Evolutionary conservation across 2,329 filamentous ascomycete genomes (phyloP).

Genomic region (Arthrinium phaeospermum): DNA sequence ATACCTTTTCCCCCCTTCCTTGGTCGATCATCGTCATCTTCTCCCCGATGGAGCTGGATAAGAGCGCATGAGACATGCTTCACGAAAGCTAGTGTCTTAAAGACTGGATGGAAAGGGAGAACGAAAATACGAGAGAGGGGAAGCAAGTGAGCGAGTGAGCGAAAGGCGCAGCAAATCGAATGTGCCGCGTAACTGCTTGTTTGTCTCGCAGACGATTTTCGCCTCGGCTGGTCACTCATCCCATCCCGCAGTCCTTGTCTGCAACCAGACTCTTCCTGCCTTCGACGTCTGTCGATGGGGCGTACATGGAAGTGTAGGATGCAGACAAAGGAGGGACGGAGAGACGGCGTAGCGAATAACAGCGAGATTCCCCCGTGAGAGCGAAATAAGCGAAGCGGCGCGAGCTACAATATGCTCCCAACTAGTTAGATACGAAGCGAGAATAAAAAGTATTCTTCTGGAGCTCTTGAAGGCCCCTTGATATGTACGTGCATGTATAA

Average conservation of each 20-base stretch:
- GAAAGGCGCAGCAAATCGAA: neutral
- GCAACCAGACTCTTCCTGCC: too few relatives aligned
- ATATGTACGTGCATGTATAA: neutral
- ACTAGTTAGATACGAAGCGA: conserved; percentile 2
- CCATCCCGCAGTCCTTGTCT: too few relatives aligned
- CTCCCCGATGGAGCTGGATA: neutral
- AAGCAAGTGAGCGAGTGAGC: neutral
- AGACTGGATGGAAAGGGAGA: neutral
- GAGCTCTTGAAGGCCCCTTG: neutral
- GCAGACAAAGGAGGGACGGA: neutral
- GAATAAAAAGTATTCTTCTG: neutral
- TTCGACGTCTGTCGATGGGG: neutral
- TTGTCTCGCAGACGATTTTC: neutral
- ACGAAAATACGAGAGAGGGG: neutral
- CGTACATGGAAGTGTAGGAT: neutral
- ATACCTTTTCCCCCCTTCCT: neutral
- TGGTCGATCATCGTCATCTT: neutral
- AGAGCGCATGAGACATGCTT: neutral
- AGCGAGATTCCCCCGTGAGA: neutral
- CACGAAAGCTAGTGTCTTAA: neutral
- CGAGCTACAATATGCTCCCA: neutral
- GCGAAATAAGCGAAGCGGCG: neutral
- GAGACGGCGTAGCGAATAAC: neutral
- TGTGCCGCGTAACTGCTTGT: neutral
- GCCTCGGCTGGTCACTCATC: neutral